Evolutionary conservation across 2,329 filamentous ascomycete genomes (phyloP).

Genomic region (Plenodomus biglobosus): DNA sequence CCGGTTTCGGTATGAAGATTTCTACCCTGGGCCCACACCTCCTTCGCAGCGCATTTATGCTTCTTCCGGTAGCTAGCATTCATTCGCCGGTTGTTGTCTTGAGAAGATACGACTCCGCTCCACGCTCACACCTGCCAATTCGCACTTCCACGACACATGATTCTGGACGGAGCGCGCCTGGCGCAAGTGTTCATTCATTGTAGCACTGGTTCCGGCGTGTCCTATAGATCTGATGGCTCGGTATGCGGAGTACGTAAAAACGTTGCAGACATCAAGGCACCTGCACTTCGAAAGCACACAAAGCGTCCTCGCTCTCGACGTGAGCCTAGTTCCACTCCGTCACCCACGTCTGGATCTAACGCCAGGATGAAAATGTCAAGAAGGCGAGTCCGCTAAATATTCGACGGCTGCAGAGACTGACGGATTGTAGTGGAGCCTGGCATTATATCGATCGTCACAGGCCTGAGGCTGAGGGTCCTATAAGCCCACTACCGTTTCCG

Average conservation of each 20-base stretch:
- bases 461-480: neutral
- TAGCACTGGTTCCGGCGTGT: no score
- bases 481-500: neutral
- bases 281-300: no score
- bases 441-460: neutral
- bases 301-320: no score
- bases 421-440: neutral
- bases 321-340: no score
- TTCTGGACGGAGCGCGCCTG: neutral
- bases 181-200: slow-evolving; percentile 3
- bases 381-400: neutral
- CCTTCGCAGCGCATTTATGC: neutral
- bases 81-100: neutral
- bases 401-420: neutral
- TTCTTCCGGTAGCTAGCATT: neutral
- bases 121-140: neutral
- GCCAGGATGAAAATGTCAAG: no score
- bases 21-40: neutral
- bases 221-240: no score
- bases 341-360: no score
- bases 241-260: no score
- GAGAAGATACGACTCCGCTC: neutral
- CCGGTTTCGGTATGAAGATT: neutral
- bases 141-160: neutral
- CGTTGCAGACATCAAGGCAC: no score